Base-by-base conservation (phyloP, 2,329 filamentous ascomycete species). In the Curvularia sp. region DNA sequence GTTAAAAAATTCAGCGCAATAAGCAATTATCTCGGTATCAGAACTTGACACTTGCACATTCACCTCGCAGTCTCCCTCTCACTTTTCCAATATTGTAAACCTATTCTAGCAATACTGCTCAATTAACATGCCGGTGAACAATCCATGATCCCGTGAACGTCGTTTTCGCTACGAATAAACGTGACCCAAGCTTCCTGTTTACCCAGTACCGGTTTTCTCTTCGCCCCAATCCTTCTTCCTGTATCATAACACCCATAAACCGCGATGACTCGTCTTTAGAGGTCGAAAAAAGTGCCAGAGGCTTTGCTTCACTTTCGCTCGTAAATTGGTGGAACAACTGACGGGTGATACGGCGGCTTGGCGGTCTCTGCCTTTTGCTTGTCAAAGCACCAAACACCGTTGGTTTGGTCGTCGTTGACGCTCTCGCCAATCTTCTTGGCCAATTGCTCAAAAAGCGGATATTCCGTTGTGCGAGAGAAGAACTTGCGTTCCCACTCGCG, bases 401-500 rank as follows among this genome's bases (percentile, higher is more conserved):
- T 86, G 1, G 89, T 91, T 79, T 89, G 88, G 47, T 86, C 84
- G 35, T 82, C 78, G 63, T 90, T 89, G 18, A 87, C 66, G 54
- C 79, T 73, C 62, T 83, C 78, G 64, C 83, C 70, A 67, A 79
- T 63, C 59, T 73, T 73, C 43, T 73, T 75, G 22, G 81, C 78
- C 44, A 85, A 78, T 79, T 60, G 82, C 73, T 81, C 83, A 67
- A 70, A 85, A 69, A 70, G 77, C 70, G 57, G 82, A 44, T 72
- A 68, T 33, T 69, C 72, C 2, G 78, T 74, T 13, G 73, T 69
- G 26, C 76, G 70, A 1, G 71, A 86, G 80, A 98, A 99, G 81
- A 95, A 98, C 54, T 89, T 85, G 46, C 93, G 85, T 71, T 93
- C 85, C 94, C 95, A 99, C 41, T 86, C 82, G 43, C 85, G 84